Percentiles rank a stretch among this genome's conserved stretches.
Conservation (phyloP, 2,329 filamentous ascomycete genomes). For the Pseudogymnoascus sp. region DNA sequence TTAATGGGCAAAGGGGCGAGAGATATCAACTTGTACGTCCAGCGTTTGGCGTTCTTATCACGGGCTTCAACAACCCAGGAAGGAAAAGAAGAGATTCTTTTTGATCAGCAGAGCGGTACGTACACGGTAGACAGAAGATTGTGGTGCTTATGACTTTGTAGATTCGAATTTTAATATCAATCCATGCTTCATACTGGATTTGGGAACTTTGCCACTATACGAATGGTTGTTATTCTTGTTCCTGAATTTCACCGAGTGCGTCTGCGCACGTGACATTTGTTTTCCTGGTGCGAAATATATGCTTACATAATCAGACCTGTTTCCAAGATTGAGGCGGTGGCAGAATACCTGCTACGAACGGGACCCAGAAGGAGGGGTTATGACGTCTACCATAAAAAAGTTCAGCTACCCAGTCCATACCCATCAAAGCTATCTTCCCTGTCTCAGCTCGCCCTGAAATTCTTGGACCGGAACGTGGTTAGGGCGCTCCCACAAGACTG, state of each 20-base stretch:
- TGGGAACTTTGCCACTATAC: not conserved
- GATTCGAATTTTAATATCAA: slow-evolving; percentile 6
- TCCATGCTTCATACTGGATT: not conserved
- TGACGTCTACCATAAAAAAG: slow-evolving; percentile 1
- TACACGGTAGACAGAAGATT: not conserved
- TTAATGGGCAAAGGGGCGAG: slow-evolving; percentile 5
- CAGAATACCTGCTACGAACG: not conserved
- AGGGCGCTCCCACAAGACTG: not conserved
- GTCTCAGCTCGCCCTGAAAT: slow-evolving; percentile 1
- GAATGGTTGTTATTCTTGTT: not conserved
- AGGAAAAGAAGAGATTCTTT: slow-evolving; percentile 8
- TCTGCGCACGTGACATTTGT: not conserved
- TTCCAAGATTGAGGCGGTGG: not conserved
- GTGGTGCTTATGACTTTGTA: slow-evolving; percentile 6
- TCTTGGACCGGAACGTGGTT: not conserved
- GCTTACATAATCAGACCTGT: not conserved
- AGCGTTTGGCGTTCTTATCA: slow-evolving; percentile 8
- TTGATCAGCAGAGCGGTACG: slow-evolving; percentile 1
- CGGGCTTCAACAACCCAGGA: slow-evolving; percentile 10
- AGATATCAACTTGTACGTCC: slow-evolving; percentile 9
- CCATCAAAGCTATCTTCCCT: not conserved
- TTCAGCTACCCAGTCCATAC: not conserved
- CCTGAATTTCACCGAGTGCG: not conserved
- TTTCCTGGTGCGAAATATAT: not conserved
- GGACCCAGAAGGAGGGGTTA: not conserved